Evolutionary conservation across 805 yeast genomes (phyloP).

Genomic region (Teunomyces atbi): DNA sequence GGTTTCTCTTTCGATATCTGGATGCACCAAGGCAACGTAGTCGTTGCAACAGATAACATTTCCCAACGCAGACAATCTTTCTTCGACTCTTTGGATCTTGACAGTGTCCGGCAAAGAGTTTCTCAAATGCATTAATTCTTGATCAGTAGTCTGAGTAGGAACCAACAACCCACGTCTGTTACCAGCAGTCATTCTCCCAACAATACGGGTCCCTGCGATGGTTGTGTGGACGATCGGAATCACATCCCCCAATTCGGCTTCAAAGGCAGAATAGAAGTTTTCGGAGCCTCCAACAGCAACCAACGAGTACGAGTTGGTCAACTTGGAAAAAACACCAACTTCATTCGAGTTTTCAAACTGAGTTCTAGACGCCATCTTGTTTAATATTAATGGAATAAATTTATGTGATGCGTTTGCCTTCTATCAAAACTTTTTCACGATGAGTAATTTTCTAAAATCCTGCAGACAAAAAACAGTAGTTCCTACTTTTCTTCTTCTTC

Average conservation of each 20-base stretch:
- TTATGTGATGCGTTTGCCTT: neutral
- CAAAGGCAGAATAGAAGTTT: slow-evolving; percentile 85
- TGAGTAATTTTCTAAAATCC: slow-evolving; percentile 6
- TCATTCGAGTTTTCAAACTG: slow-evolving; percentile 49
- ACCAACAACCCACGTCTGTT: slow-evolving; percentile 96
- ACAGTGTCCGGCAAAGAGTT: slow-evolving; percentile 94
- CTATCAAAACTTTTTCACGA: slow-evolving; percentile 6
- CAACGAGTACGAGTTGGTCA: slow-evolving; percentile 93
- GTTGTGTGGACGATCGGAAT: slow-evolving; percentile 97
- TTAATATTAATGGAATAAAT: neutral
- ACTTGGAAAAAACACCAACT: slow-evolving; percentile 91
- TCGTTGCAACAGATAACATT: slow-evolving; percentile 98
- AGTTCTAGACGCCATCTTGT: slow-evolving; percentile 45
- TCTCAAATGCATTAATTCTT: slow-evolving; percentile 95
- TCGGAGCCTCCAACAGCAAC: slow-evolving; percentile 97
- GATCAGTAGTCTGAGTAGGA: slow-evolving; percentile 97
- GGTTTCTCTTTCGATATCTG: slow-evolving; percentile 98
- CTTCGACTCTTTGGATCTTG: slow-evolving; percentile 96
- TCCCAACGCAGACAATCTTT: slow-evolving; percentile 93
- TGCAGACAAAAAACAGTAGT: neutral
- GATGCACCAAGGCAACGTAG: slow-evolving; percentile 98
- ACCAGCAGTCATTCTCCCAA: slow-evolving; percentile 98
- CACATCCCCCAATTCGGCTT: slow-evolving; percentile 95
- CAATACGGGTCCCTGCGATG: slow-evolving; percentile 96
- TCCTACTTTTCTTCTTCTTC: neutral